Conservation (phyloP, 768 basidiomycete species). For the Termitomyces sp. region DNA sequence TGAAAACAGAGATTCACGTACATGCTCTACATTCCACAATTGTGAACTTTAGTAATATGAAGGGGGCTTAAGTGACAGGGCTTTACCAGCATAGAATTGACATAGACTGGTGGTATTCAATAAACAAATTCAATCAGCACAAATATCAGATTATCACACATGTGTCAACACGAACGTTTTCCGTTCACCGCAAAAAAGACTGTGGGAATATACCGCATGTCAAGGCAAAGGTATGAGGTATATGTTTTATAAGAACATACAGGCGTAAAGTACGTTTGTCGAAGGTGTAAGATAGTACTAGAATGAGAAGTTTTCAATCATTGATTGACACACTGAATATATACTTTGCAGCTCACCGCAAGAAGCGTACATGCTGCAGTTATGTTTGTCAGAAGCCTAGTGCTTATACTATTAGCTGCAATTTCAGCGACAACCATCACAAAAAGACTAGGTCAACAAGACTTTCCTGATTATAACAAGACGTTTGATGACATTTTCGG, state of each 20-base stretch:
- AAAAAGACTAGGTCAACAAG: not conserved
- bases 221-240: too few relatives aligned
- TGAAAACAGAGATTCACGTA: too few relatives aligned
- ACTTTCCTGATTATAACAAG: not conserved
- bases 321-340: not conserved
- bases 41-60: too few relatives aligned
- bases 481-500: not conserved
- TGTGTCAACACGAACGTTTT: not conserved
- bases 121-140: not conserved
- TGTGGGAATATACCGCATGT: too few relatives aligned
- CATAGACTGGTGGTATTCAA: not conserved
- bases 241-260: not conserved
- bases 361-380: not conserved
- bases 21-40: too few relatives aligned
- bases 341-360: not conserved
- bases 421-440: fast-evolving
- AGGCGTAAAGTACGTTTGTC: not conserved
- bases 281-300: not conserved
- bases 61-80: too few relatives aligned
- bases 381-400: not conserved
- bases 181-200: not conserved
- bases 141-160: not conserved
- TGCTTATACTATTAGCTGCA: not conserved
- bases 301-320: not conserved
- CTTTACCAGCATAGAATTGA: not conserved